These are phyloP conservation scores for Amylocystis lapponica DNA, from an alignment of 768 basidiomycete species.

Conservation along the genomic window DNA sequence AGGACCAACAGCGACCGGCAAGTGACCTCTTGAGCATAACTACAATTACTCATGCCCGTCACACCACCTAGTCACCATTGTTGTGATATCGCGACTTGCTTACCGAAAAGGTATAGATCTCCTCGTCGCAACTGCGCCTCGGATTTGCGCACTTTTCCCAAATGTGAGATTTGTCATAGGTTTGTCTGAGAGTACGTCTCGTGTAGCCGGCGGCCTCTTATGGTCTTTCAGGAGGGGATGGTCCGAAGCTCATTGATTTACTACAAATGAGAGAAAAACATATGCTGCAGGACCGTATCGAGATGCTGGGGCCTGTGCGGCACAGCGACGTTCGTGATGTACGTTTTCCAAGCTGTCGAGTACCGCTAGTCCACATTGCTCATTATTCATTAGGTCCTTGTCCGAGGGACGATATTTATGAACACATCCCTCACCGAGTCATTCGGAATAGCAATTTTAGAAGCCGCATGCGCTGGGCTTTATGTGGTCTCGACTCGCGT, in stretches of 20 bases:
- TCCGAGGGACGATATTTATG: constrained; percentile 84
- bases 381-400: constrained; percentile 55
- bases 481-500: constrained; percentile 93
- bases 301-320: constrained; percentile 75
- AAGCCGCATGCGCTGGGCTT: constrained; percentile 91
- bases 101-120: constrained; percentile 97
- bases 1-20: not conserved
- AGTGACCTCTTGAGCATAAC: not conserved
- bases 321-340: constrained; percentile 83
- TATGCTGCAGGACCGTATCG: constrained; percentile 86
- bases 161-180: constrained; percentile 88
- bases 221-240: constrained; percentile 68
- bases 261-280: constrained; percentile 94
- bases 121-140: constrained; percentile 86
- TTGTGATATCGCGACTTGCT: constrained; percentile 84
- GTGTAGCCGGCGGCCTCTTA: not conserved
- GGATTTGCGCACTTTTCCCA: constrained; percentile 80
- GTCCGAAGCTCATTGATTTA: constrained; percentile 91
- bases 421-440: constrained; percentile 95
- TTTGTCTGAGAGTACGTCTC: constrained; percentile 25
- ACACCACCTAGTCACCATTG: constrained; percentile 72
- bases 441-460: constrained; percentile 95
- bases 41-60: not conserved
- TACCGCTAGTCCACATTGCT: not conserved
- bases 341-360: constrained; percentile 1